Evolutionary conservation across 805 yeast genomes (phyloP).

Genomic region (Suhomyces xylopsoci): DNA sequence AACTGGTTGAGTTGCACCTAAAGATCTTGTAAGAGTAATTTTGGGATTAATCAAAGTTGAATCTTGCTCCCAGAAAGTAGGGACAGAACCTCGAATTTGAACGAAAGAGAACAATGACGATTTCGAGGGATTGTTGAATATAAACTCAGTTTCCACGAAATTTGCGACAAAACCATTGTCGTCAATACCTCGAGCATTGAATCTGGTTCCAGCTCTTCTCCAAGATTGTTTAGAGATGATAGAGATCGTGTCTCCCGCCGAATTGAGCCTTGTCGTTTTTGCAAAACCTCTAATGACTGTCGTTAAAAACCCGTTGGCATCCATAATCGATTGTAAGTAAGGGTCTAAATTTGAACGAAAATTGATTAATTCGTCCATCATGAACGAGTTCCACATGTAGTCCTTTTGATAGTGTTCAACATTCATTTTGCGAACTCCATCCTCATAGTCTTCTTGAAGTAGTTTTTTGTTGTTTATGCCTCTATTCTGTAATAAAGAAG

Average conservation of each 20-base stretch:
- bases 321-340: constrained; percentile 57
- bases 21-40: constrained; percentile 80
- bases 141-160: constrained; percentile 66
- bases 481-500: constrained; percentile 78
- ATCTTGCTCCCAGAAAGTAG: constrained; percentile 98
- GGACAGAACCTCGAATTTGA: constrained; percentile 94
- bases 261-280: constrained; percentile 55
- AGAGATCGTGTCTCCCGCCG: constrained; percentile 52
- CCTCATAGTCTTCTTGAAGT: constrained; percentile 5
- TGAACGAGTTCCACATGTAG: constrained; percentile 95
- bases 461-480: constrained; percentile 45
- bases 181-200: constrained; percentile 93
- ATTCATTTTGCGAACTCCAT: neutral
- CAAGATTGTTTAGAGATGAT: constrained; percentile 94
- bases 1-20: constrained; percentile 89
- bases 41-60: constrained; percentile 88
- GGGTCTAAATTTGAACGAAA: constrained; percentile 70
- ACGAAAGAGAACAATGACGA: constrained; percentile 66
- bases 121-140: constrained; percentile 49
- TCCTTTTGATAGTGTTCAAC: constrained; percentile 64
- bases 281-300: constrained; percentile 96
- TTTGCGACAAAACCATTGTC: constrained; percentile 57
- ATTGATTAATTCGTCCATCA: constrained; percentile 77
- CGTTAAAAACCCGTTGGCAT: constrained; percentile 77
- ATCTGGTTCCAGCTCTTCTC: constrained; percentile 95